Evolutionary conservation across 371 early-diverging fungal genomes (phyloP), one percentile per base, ranked within the genome.

Genomic region (Blakeslea trispora): DNA sequence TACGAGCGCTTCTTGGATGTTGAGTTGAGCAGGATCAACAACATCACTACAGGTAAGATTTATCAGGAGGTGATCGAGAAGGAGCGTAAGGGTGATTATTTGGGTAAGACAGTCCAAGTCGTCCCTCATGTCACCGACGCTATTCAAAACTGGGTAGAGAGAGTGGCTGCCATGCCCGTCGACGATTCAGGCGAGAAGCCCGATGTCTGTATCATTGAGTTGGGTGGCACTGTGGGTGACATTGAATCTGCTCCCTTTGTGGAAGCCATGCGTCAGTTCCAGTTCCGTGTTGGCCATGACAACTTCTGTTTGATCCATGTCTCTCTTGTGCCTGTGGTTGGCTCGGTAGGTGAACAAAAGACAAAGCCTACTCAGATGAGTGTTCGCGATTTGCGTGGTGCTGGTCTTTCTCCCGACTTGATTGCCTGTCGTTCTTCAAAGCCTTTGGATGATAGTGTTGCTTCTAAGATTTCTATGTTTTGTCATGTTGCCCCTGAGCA

Each of bases 1-100:
- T 99, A 98, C 75, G 99, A 99, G 82, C 91, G 99, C 50, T 99
- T 97, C 81, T 75, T 98, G 59, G 95, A 94, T 68, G 84, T 98
- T 7, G 88, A 89, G 21, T 81, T 99, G 63, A 91, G 95, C 35
- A 86, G 91, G 39, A 89, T 94, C 72, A 99, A 99, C 88, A 95
- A 95, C 74, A 96, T 99, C 63, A 98, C 99, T n/a, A 95, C 99
- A 31, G 99, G 99, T 71, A 98, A 99, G 74, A 93, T 99, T 65
- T 96, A 98, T 81, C 82, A 88, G 40, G 84, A 91, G 64, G 94
- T 99, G 22, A 99, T 99, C 68, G 93, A 96, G 69, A 84, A 86
- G 62, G 72, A 87, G 81, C 88, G 98, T 55, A 82, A 85, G 55
- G 99, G 99, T 55, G 96, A 94, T 58, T 99, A 97, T 74, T 81